Base-by-base conservation (phyloP, 768 basidiomycete species). In the Collybiopsis luxurians region DNA sequence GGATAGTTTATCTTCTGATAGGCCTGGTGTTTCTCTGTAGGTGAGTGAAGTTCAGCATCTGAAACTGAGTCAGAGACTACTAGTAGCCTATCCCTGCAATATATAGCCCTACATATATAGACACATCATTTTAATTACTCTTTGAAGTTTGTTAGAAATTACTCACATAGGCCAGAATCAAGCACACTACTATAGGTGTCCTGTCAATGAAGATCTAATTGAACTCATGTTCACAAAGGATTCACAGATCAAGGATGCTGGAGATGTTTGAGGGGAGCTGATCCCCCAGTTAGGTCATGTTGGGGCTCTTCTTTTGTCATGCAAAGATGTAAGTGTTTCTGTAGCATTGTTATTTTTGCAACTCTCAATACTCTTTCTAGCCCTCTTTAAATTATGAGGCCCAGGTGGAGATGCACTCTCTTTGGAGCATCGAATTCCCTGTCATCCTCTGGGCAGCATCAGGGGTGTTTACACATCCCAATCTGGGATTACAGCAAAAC, bases 371-470 rank as follows among this genome's bases (percentile, higher is more conserved):
- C 28, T 17, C 10, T 21, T 13, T 13, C 12, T 7, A 51, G 50
- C 36, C 34, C 21, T 51, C 50, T 11, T 34, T 19, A 21, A 17
- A 38, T 13, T 34, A 51, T 40, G 50, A 34, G 24, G 50, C 50
- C 10, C 50, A 38, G 9, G 38, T 39, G 36, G 50, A 51, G 26
- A 51, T 51, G 50, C 50, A 38, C 50, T 51, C 34, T 24, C 50
- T 51, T 24, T 21, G 36, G 21, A 51, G 50, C 26, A 51, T 51
- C 2, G 50, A 51, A 19, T 51, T 51, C 36, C 23, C 31, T 26
- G 50, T 51, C 23, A 23, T 21, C 12, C 50, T n/a, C 6, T 51
- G 50, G 50, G 10, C 36, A 39, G 31, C 31, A 9, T 23, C 31
- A 9, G 21, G 34, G n/a, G 15, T 24, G 11, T 38, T 51, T 7